A percentile compares a stretch with the other conserved stretches of the same genome.
Conservation (phyloP, 306 rosid species). For the Ziziphus jujuba region DNA sequence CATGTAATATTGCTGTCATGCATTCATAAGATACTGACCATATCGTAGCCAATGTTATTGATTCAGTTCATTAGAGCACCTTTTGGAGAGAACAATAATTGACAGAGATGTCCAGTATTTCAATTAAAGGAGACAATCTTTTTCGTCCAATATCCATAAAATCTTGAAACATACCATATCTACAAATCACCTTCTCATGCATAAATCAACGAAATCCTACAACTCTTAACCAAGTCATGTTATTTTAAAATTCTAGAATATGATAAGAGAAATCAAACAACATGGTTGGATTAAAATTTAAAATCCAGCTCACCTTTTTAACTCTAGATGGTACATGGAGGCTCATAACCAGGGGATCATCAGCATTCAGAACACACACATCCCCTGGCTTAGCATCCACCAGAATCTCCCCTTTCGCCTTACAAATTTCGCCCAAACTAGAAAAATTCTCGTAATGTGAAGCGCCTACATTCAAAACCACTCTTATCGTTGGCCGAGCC, state of each 20-base stretch:
- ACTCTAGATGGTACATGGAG: slow-evolving; percentile 32
- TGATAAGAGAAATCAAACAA: neutral
- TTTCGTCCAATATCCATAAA: neutral
- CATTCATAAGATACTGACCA: too few species aligned
- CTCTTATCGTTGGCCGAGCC: slow-evolving; percentile 26
- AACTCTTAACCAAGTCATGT: neutral
- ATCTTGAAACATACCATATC: neutral
- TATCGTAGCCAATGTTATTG: too few species aligned
- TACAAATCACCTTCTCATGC: neutral
- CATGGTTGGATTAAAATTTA: neutral
- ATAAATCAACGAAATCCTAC: neutral
- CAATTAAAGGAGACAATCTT: too few species aligned
- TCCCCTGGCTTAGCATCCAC: slow-evolving; percentile 28
- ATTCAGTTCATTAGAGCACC: too few species aligned
- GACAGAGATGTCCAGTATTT: neutral
- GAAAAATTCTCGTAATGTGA: slow-evolving; percentile 33
- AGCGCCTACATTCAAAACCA: slow-evolving; percentile 25
- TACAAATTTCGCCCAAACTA: slow-evolving; percentile 22
- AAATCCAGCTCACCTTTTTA: slow-evolving; percentile 23
- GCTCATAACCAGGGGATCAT: slow-evolving; percentile 37
- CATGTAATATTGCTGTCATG: too few species aligned
- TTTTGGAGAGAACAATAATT: too few species aligned
- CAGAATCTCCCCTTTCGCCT: slow-evolving; percentile 36
- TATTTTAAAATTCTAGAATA: neutral
- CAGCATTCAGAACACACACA: slow-evolving; percentile 34